These are phyloP conservation scores for Coemansia asiatica DNA, from an alignment of 192 early-diverging fungal genomes.

Conservation along the genomic window DNA sequence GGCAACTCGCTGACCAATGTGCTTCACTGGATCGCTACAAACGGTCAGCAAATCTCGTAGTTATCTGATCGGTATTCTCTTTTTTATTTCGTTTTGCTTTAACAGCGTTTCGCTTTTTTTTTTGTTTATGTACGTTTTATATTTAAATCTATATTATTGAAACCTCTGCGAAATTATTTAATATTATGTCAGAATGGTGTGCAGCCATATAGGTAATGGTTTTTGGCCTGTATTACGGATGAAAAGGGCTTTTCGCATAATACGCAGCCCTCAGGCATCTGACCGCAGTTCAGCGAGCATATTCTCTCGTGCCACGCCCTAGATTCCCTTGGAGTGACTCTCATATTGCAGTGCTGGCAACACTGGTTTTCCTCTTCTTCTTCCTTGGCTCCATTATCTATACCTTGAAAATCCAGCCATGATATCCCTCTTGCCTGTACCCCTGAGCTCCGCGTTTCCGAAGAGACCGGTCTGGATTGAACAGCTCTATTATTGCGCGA, in stretches of 20 bases:
- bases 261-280: constrained; percentile 13
- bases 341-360: constrained; percentile 46
- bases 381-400: background rate
- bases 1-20: constrained; percentile 58
- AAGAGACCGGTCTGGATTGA: constrained; percentile 6
- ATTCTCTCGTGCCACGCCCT: constrained; percentile 41
- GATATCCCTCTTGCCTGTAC: constrained; percentile 10
- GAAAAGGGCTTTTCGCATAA: constrained; percentile 22
- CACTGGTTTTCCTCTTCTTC: background rate
- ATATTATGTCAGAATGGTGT: constrained; percentile 11
- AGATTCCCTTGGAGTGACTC: constrained; percentile 25
- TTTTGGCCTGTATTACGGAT: constrained; percentile 32
- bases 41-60: constrained; percentile 18
- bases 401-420: constrained; percentile 29
- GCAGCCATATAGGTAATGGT: constrained; percentile 49
- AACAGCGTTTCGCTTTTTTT: background rate
- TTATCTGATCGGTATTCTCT: background rate
- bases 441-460: constrained; percentile 8
- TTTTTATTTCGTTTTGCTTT: background rate
- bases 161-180: background rate
- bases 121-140: too few relatives aligned
- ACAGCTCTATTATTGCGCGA: background rate
- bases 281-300: constrained; percentile 22
- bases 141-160: constrained; percentile 5
- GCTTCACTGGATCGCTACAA: constrained; percentile 57